phyloP scores from a whole-genome alignment of 1,284 basidiomycete species.

The Irpex sp. region DNA sequence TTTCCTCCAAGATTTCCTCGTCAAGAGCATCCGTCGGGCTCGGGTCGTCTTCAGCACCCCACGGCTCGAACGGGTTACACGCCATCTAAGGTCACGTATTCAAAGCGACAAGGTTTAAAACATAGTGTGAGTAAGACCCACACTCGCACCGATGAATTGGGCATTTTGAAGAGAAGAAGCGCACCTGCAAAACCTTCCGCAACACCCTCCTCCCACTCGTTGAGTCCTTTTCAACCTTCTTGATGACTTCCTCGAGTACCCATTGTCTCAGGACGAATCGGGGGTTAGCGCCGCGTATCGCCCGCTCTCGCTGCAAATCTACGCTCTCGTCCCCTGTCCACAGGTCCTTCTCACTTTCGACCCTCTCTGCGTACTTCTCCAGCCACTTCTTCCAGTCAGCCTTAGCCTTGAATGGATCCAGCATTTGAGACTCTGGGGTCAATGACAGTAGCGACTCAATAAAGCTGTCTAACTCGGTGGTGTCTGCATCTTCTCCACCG shows the following conservation, averaged over 20 bases:
- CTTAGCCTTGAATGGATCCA: slow-evolving; percentile 41
- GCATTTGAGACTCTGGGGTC: slow-evolving; percentile 39
- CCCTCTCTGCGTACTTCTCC: slow-evolving; percentile 57
- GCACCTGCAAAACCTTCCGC: slow-evolving; percentile 71
- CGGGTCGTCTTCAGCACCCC: slow-evolving; percentile 65
- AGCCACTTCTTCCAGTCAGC: slow-evolving; percentile 66
- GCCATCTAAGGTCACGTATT: slow-evolving; percentile 58
- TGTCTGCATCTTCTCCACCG: not conserved
- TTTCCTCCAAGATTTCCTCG: slow-evolving; percentile 67
- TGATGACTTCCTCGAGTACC: slow-evolving; percentile 88
- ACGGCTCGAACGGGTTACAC: slow-evolving; percentile 72
- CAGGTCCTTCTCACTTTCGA: slow-evolving; percentile 47
- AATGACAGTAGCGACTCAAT: slow-evolving; percentile 46
- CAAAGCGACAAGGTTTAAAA: slow-evolving; percentile 6
- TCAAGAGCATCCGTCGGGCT: slow-evolving; percentile 39
- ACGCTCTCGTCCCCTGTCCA: slow-evolving; percentile 31
- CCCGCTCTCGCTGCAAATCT: slow-evolving; percentile 41
- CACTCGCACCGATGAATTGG: not conserved
- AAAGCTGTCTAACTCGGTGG: slow-evolving; percentile 31
- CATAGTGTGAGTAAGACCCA: slow-evolving; percentile 1
- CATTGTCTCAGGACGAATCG: slow-evolving; percentile 90
- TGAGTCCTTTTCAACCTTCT: slow-evolving; percentile 60
- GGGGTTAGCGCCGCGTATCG: slow-evolving; percentile 65
- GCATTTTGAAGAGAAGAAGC: slow-evolving; percentile 21
- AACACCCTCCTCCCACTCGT: slow-evolving; percentile 59